Percentiles rank a stretch among this genome's conserved stretches.
Evolutionary conservation across 75 land plant species (phyloP).

Genomic region (Azolla pinnata): DNA sequence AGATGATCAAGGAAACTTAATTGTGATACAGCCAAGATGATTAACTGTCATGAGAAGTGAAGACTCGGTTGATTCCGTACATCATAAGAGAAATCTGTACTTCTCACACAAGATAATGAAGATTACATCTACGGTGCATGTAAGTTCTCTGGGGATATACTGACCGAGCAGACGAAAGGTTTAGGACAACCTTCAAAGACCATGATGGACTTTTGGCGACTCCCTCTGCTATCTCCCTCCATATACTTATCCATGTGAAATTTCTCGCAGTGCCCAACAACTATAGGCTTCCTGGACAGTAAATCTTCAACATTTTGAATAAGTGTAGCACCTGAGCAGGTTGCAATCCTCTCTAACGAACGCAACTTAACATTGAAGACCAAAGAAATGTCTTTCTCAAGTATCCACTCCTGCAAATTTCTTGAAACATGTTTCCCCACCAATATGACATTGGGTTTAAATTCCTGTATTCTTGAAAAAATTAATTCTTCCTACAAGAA

Average conservation of each 20-base stretch:
- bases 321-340: constrained; percentile 63
- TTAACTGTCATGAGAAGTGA: too few species aligned
- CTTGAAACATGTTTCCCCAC: constrained; percentile 74
- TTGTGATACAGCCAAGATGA: too few species aligned
- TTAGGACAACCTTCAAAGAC: constrained; percentile 83
- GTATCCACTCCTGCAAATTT: constrained; percentile 52
- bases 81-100: not conserved
- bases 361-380: constrained; percentile 72
- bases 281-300: constrained; percentile 20
- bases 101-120: not conserved
- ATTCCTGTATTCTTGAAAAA: constrained; percentile 53
- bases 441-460: constrained; percentile 60
- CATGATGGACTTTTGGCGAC: constrained; percentile 54
- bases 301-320: constrained; percentile 41
- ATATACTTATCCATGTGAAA: constrained; percentile 48
- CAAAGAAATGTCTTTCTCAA: constrained; percentile 66
- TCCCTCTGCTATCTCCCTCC: constrained; percentile 32
- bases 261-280: constrained; percentile 60
- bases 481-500: constrained; percentile 13
- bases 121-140: not conserved
- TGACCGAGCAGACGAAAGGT: constrained; percentile 81
- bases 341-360: constrained; percentile 54
- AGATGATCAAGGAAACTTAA: not conserved
- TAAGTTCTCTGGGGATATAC: not conserved
- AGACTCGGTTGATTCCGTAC: not conserved